Conservation (phyloP, 1,139 yeast genomes). For the Lodderomyces orthopsilosis region DNA sequence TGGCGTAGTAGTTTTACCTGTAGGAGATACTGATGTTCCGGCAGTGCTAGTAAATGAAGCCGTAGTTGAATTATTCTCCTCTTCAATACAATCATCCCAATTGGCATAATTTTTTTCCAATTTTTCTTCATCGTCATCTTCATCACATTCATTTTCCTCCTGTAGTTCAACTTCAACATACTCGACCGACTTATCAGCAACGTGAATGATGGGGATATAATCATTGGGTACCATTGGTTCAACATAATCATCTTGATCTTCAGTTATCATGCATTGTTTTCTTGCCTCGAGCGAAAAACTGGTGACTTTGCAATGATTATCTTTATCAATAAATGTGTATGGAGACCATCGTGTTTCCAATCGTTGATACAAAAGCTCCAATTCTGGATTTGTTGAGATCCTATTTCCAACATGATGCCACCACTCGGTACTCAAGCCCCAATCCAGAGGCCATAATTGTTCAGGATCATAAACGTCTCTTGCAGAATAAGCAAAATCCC, state of each 20-base stretch:
- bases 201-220: constrained; percentile 18
- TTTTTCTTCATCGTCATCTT: background rate
- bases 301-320: constrained; percentile 22
- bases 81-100: background rate
- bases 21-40: constrained; percentile 1
- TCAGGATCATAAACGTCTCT: constrained; percentile 28
- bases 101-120: constrained; percentile 1
- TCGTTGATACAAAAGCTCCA: constrained; percentile 15
- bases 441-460: constrained; percentile 24
- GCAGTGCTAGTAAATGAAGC: background rate
- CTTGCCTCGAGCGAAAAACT: constrained; percentile 24
- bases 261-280: constrained; percentile 24
- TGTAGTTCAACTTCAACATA: constrained; percentile 13
- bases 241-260: constrained; percentile 24
- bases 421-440: constrained; percentile 26
- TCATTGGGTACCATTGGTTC: constrained; percentile 18
- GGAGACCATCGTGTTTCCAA: constrained; percentile 15
- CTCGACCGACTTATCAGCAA: constrained; percentile 16
- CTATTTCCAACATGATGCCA: constrained; percentile 22
- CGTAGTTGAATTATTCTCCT: constrained; percentile 1
- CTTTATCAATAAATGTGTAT: constrained; percentile 11
- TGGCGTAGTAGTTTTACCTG: background rate
- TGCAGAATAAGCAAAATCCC: constrained; percentile 30
- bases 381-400: constrained; percentile 16
- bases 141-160: constrained; percentile 4